A percentile compares a stretch with the other conserved stretches of the same genome.
Evolutionary conservation across 1,284 basidiomycete species (phyloP).

Genomic region (Malassezia arunalokei): DNA sequence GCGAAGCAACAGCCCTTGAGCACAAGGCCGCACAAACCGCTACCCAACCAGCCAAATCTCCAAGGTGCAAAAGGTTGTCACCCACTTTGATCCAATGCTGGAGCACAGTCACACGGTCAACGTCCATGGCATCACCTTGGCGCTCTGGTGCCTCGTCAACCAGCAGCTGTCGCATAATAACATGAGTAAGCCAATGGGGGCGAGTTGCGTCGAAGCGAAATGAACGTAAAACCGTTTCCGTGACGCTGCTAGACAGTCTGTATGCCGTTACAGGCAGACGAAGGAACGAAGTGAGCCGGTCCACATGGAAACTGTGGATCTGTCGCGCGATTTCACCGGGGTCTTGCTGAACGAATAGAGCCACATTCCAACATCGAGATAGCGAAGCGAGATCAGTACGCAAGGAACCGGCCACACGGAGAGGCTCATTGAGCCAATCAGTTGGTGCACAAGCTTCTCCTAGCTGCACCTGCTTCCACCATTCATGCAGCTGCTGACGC

Average conservation of each 20-base stretch:
- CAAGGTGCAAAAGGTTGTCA: constrained; percentile 22
- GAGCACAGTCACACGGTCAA: constrained; percentile 30
- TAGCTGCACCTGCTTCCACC: constrained; percentile 1
- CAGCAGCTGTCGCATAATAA: constrained; percentile 35
- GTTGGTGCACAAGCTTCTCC: background rate
- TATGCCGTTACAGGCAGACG: constrained; percentile 12
- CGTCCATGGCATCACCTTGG: constrained; percentile 16
- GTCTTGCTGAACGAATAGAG: constrained; percentile 25
- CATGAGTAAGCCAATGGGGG: constrained; percentile 34
- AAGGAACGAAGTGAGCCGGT: constrained; percentile 19
- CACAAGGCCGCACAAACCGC: constrained; percentile 37
- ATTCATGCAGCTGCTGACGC: constrained; percentile 4
- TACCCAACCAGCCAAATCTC: constrained; percentile 37
- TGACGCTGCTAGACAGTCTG: constrained; percentile 15
- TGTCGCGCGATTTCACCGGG: constrained; percentile 40
- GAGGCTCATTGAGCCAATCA: background rate
- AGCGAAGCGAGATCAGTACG: constrained; percentile 1
- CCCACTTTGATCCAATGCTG: constrained; percentile 41
- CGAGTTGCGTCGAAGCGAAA: constrained; percentile 34
- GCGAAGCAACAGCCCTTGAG: constrained; percentile 36
- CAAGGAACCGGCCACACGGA: background rate
- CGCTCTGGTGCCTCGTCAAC: constrained; percentile 16
- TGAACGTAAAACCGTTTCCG: constrained; percentile 9
- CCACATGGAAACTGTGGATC: constrained; percentile 36
- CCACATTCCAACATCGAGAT: constrained; percentile 9